Base-by-base conservation (phyloP, 768 basidiomycete genomes). In the Pisolithus albus region DNA sequence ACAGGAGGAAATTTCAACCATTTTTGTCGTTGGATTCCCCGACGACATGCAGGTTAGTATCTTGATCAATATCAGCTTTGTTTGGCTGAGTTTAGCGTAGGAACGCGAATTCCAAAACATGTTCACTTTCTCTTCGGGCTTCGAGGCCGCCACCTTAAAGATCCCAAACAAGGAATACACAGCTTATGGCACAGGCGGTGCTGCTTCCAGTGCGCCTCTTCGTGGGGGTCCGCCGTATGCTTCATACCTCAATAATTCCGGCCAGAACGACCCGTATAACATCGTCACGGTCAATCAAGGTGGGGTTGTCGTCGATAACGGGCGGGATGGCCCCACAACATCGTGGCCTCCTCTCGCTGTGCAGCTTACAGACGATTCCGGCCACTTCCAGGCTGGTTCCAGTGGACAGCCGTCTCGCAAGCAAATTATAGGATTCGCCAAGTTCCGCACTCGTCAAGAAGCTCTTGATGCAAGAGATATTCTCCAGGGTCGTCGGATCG, bases 71-170 rank as follows among this genome's bases (percentile, higher is more conserved):
- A 21, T 26, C 7, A 50, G 28, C 42, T 28, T 23, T 56, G 60
- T 51, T 57, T 55, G 44, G 44, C 56, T 57, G 11, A 56, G 42
- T 38, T 56, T 59, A 47, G 21, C 24, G 41, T 59, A 97, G 93
- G 96, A 98, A 74, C 92, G 96, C 28, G 96, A 99, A 71, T 99
- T 98, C 69, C 92, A 95, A 68, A 97, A 97, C 66, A 95, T 99
- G 88, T 99, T 99, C 67, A 92, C 93, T 7, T 99, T 99, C 63
- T 92, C 90, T 3, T 72, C 80, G 1, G 96, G 93, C 10, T 99
- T 98, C 61, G 96, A 98, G 67, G 96, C 94, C 21, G 95, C 96
- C 7, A 96, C 94, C 6, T 78, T 99, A 59, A 99, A 97, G 78
- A 92, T 95, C 52, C 96, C 96, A 1, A 91, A 92, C 74, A 87